These are phyloP conservation scores for Lodderomyces orthopsilosis DNA, from an alignment of 1,139 yeast species.

Conservation along the genomic window DNA sequence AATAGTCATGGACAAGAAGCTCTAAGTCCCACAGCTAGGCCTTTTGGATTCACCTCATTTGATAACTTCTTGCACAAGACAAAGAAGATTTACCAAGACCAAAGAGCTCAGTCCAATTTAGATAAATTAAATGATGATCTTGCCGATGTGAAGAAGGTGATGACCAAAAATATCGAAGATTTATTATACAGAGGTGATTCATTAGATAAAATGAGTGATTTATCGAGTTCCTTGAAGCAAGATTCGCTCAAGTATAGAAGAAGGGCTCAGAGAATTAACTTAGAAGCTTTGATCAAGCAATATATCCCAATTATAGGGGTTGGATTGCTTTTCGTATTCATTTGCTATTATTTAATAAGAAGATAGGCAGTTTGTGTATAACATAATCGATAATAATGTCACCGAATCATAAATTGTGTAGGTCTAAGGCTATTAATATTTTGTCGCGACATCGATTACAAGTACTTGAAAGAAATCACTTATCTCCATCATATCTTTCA, in stretches of 20 bases:
- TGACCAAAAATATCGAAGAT: constrained; percentile 96
- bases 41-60: constrained; percentile 87
- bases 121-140: constrained; percentile 84
- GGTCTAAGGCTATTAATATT: too few species aligned
- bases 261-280: constrained; percentile 86
- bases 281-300: constrained; percentile 84
- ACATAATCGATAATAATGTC: too few species aligned
- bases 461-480: not conserved
- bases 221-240: constrained; percentile 73
- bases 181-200: constrained; percentile 92
- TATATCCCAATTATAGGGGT: constrained; percentile 83
- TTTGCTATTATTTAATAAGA: constrained; percentile 80
- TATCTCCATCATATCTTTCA: not conserved
- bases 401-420: too few species aligned
- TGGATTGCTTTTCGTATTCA: constrained; percentile 68
- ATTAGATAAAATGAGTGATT: constrained; percentile 86
- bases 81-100: constrained; percentile 83
- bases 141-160: constrained; percentile 89
- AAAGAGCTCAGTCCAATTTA: constrained; percentile 83
- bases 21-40: constrained; percentile 60
- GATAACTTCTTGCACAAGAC: constrained; percentile 84
- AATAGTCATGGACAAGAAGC: constrained; percentile 79
- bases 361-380: constrained; percentile 16
- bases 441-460: not conserved
- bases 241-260: constrained; percentile 87